phyloP scores from a whole-genome alignment of 352 stramenopile species.

The Aphanomyces stellatus region DNA sequence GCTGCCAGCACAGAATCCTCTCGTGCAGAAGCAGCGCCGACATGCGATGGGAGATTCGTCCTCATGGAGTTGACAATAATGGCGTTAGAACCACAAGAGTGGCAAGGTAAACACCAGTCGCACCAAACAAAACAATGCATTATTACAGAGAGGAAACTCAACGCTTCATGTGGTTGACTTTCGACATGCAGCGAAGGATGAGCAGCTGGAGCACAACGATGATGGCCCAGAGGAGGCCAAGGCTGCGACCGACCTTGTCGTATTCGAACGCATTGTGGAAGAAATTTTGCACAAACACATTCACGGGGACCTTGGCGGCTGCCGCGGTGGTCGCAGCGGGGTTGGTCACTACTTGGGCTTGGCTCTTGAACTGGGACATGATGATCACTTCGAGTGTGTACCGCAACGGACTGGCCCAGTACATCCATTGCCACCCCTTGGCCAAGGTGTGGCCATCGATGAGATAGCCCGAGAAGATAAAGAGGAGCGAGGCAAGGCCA shows the following conservation, averaged over 20 bases:
- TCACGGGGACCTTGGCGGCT: background rate
- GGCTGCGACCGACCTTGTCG: background rate
- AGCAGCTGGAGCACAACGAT: background rate
- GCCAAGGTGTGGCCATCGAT: conserved; percentile 7
- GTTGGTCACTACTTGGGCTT: background rate
- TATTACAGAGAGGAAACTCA: background rate
- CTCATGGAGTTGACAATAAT: no score
- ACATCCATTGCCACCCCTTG: conserved; percentile 16
- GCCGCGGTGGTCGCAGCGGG: no score
- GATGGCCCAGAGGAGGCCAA: conserved; percentile 8
- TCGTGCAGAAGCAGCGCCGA: no score
- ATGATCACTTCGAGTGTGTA: conserved; percentile 20
- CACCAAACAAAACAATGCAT: background rate
- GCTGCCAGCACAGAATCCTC: no score
- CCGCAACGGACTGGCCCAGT: conserved; percentile 14
- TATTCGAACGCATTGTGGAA: conserved; percentile 3
- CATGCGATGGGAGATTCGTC: no score
- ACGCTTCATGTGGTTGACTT: conserved; percentile 8
- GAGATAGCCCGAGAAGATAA: conserved; percentile 17
- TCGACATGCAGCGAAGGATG: background rate
- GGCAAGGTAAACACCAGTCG: background rate
- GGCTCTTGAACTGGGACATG: conserved; percentile 10
- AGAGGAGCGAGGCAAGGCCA: background rate
- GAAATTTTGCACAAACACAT: background rate
- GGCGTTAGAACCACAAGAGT: background rate